Conservation (phyloP, 1,284 basidiomycete genomes). For the Tilletiaria anomala region DNA sequence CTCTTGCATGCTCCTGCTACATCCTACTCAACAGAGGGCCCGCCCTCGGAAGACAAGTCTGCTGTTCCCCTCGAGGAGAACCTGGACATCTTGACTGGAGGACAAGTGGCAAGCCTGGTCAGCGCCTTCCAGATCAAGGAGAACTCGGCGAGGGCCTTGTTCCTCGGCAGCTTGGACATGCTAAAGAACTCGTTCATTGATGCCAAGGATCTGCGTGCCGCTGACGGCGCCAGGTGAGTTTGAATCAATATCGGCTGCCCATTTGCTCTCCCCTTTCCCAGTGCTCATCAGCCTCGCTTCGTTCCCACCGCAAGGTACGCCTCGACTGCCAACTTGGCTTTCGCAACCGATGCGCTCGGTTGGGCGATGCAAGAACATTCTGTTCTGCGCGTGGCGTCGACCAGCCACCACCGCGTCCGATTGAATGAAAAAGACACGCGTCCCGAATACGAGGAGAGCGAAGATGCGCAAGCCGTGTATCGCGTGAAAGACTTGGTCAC, state of each 20-base stretch:
- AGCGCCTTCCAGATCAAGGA: conserved; percentile 74
- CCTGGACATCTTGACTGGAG: conserved; percentile 10
- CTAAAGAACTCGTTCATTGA: conserved; percentile 42
- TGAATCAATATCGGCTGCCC: no score
- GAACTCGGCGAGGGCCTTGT: conserved; percentile 58
- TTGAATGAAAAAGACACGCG: conserved; percentile 36
- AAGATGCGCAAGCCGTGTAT: conserved; percentile 46
- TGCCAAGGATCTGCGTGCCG: conserved; percentile 43
- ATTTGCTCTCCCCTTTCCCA: no score
- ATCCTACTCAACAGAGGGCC: conserved; percentile 50
- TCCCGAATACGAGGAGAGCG: conserved; percentile 42
- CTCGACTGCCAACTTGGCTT: conserved; percentile 59
- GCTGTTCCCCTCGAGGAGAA: conserved; percentile 11
- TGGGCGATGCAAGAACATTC: conserved; percentile 85
- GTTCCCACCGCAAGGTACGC: conserved; percentile 26
- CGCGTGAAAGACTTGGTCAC: conserved; percentile 72
- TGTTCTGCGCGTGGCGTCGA: conserved; percentile 62
- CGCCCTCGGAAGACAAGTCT: conserved; percentile 27
- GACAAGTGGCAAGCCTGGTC: conserved; percentile 49
- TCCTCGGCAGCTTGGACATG: conserved; percentile 64
- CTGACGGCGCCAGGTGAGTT: neutral
- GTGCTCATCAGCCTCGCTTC: neutral
- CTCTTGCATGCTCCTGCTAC: conserved; percentile 58
- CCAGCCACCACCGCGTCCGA: conserved; percentile 56
- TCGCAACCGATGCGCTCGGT: conserved; percentile 58